Percentiles rank a stretch among this genome's conserved stretches.
Evolutionary conservation across 805 yeast species (phyloP).

Genomic region (Candida gorgasii): DNA sequence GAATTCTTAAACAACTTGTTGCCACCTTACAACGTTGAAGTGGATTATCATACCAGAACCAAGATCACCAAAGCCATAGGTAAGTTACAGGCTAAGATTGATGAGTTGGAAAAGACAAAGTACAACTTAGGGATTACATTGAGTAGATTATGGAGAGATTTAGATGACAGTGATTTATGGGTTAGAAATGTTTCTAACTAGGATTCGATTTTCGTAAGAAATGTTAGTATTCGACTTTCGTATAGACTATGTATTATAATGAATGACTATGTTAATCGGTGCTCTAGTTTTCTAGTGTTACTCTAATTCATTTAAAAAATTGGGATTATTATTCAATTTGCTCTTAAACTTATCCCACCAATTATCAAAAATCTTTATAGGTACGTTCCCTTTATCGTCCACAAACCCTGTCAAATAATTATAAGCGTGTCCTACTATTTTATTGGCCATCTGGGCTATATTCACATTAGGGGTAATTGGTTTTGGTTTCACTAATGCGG

Average conservation of each 20-base stretch:
- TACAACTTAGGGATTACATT: constrained; percentile 42
- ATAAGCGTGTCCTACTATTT: constrained; percentile 89
- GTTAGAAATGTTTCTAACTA: constrained; percentile 25
- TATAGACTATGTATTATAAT: constrained; percentile 3
- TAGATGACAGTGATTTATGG: constrained; percentile 45
- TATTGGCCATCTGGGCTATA: constrained; percentile 69
- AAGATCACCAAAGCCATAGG: constrained; percentile 43
- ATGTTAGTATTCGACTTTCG: too few relatives aligned
- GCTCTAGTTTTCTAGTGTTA: not conserved
- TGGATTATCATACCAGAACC: constrained; percentile 41
- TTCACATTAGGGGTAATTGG: constrained; percentile 18
- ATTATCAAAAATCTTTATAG: constrained; percentile 81
- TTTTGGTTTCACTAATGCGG: constrained; percentile 18
- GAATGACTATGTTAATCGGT: constrained; percentile 5
- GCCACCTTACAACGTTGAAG: constrained; percentile 46
- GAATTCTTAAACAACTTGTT: constrained; percentile 37
- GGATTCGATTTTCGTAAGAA: too few relatives aligned
- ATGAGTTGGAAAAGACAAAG: constrained; percentile 43
- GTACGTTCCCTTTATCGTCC: constrained; percentile 76
- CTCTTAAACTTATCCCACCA: constrained; percentile 95
- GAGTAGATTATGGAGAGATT: constrained; percentile 44
- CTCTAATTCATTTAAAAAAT: constrained; percentile 57
- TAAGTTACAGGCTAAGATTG: constrained; percentile 38
- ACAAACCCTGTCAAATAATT: constrained; percentile 88
- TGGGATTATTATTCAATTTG: constrained; percentile 77